Conservation (phyloP, 2,329 filamentous ascomycete species). For the Nannizziopsis arthrosporioides region DNA sequence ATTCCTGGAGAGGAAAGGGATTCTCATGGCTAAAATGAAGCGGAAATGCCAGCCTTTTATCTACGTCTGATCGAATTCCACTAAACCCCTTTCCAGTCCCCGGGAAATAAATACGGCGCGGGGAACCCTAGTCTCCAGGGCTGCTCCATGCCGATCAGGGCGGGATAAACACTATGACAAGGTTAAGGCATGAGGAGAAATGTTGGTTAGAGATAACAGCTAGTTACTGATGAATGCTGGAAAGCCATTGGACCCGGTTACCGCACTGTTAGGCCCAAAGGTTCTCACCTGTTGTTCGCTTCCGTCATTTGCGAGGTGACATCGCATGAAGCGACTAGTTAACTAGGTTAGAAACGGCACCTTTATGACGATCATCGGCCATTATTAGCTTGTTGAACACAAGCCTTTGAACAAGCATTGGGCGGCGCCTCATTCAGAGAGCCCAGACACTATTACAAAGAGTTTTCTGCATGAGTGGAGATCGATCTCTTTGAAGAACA, state of each 20-base stretch:
- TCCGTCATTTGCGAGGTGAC: constrained; percentile 2
- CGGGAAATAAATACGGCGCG: background rate
- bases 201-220: background rate
- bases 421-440: background rate
- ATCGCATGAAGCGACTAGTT: constrained; percentile 3
- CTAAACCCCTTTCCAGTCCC: background rate
- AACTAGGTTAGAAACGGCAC: background rate
- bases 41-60: background rate
- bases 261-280: background rate
- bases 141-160: background rate
- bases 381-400: background rate
- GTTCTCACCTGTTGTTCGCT: background rate
- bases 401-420: constrained; percentile 8
- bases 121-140: background rate
- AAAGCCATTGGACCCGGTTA: background rate
- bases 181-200: background rate
- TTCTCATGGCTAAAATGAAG: background rate
- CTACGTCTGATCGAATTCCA: background rate
- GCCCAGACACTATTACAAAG: background rate
- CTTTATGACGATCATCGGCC: background rate
- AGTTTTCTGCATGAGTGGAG: no score
- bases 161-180: background rate
- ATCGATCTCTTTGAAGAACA: no score
- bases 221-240: background rate
- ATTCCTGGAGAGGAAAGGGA: background rate